Evolutionary conservation across 2,329 filamentous ascomycete species (phyloP).

Genomic region (Colletotrichum theobromicola): DNA sequence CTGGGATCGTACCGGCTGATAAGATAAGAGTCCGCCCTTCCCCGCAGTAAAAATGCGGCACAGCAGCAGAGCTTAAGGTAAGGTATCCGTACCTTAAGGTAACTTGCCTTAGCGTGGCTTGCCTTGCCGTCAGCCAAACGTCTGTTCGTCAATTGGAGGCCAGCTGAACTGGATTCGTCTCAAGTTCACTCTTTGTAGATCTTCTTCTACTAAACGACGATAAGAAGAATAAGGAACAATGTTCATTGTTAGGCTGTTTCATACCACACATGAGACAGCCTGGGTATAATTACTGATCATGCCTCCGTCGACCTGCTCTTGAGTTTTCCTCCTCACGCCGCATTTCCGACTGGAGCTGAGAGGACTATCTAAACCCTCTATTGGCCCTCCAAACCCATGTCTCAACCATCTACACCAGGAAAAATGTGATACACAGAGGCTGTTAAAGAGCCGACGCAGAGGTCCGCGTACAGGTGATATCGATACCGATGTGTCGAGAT

Average conservation of each 20-base stretch:
- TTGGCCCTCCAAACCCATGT: slow-evolving; percentile 36
- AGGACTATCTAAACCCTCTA: slow-evolving; percentile 58
- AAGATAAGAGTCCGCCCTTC: slow-evolving; percentile 15
- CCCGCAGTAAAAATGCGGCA: slow-evolving; percentile 4
- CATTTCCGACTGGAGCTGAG: slow-evolving; percentile 38
- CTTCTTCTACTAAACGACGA: background rate
- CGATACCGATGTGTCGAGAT: slow-evolving; percentile 7
- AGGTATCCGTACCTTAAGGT: background rate
- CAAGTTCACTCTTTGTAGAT: background rate
- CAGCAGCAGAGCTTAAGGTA: background rate
- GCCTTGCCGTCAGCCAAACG: background rate
- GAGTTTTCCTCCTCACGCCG: slow-evolving; percentile 15
- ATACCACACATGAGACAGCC: slow-evolving; percentile 6
- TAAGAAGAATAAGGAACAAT: background rate
- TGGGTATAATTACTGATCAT: slow-evolving; percentile 14
- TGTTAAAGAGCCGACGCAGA: background rate
- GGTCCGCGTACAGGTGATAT: background rate
- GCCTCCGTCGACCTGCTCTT: background rate
- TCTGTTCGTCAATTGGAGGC: background rate
- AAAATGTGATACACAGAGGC: background rate
- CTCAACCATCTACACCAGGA: slow-evolving; percentile 3
- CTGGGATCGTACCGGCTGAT: background rate
- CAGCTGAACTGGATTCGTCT: background rate
- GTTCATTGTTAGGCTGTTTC: background rate
- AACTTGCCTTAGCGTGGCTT: slow-evolving; percentile 3